A percentile compares a stretch with the other conserved stretches of the same genome.
Evolutionary conservation across 2,329 filamentous ascomycete species (phyloP).

Genomic region (Cephalotrichum gorgonifer): DNA sequence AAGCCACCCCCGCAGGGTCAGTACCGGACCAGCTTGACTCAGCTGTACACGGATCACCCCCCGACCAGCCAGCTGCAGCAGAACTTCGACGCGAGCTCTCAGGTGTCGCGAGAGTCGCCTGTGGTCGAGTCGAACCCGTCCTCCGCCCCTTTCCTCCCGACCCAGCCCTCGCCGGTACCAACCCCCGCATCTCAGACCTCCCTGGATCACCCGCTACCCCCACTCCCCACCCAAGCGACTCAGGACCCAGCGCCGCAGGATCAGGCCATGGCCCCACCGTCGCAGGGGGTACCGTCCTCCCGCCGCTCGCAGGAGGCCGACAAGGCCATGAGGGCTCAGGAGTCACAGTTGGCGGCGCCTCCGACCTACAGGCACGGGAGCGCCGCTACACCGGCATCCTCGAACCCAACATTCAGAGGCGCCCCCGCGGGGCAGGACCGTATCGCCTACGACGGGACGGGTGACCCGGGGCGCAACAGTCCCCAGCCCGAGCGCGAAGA

Average conservation of each 20-base stretch:
- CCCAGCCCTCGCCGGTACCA: conserved; percentile 27
- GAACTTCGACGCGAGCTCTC: conserved; percentile 51
- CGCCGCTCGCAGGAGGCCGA: conserved; percentile 41
- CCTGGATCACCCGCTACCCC: conserved; percentile 1
- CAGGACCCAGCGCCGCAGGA: conserved; percentile 14
- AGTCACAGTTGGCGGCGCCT: conserved; percentile 2
- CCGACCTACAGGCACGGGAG: conserved; percentile 1
- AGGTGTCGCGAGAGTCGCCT: conserved; percentile 52
- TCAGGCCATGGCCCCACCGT: conserved; percentile 37
- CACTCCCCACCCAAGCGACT: conserved; percentile 16
- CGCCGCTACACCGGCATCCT: background rate
- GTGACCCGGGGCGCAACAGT: conserved; percentile 43
- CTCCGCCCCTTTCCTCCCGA: conserved; percentile 27
- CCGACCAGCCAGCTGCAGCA: conserved; percentile 15
- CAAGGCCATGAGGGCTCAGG: conserved; percentile 20
- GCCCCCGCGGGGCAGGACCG: conserved; percentile 1
- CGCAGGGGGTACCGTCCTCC: conserved; percentile 28
- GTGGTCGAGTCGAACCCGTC: conserved; percentile 36
- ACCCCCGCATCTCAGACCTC: conserved; percentile 9
- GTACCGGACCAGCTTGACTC: conserved; percentile 1
- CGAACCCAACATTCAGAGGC: conserved; percentile 1
- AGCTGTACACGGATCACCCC: background rate
- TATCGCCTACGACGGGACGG: conserved; percentile 29
- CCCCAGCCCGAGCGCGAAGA: conserved; percentile 42
- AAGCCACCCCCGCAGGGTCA: conserved; percentile 15